Conservation (phyloP, 2,329 filamentous ascomycete genomes). For the Aspergillus awamori region DNA sequence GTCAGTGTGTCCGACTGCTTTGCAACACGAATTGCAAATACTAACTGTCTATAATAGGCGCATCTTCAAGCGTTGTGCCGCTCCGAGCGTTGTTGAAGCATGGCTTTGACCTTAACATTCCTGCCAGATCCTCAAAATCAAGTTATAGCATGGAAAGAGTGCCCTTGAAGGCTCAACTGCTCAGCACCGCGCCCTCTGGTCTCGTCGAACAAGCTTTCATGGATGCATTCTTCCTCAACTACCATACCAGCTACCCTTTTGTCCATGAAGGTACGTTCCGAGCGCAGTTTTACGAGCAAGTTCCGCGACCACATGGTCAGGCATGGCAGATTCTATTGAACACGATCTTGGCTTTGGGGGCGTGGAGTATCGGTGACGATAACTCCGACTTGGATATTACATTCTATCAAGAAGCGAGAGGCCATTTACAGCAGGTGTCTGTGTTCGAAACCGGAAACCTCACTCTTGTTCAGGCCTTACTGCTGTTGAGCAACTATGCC, state of each 20-base stretch:
- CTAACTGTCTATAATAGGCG: constrained; percentile 27
- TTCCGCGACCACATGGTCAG: constrained; percentile 45
- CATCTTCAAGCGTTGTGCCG: constrained; percentile 45
- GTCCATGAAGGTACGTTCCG: constrained; percentile 53
- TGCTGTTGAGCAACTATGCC: constrained; percentile 53
- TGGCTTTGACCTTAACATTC: constrained; percentile 44
- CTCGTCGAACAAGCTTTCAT: constrained; percentile 46
- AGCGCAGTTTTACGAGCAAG: constrained; percentile 50
- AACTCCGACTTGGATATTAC: constrained; percentile 49
- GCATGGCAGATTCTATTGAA: constrained; percentile 52
- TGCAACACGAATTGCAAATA: neutral
- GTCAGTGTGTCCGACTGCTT: constrained; percentile 21
- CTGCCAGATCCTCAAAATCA: constrained; percentile 32
- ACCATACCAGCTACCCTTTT: constrained; percentile 52
- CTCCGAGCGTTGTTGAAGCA: constrained; percentile 43
- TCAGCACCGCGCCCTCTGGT: constrained; percentile 42
- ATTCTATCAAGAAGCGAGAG: constrained; percentile 52
- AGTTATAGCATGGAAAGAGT: constrained; percentile 28
- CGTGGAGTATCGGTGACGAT: constrained; percentile 47
- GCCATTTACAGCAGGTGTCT: constrained; percentile 48
- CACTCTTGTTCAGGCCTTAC: constrained; percentile 52
- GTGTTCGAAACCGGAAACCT: constrained; percentile 55
- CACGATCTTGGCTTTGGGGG: constrained; percentile 50
- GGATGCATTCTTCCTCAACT: constrained; percentile 52
- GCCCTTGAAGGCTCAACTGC: constrained; percentile 42